phyloP scores from a whole-genome alignment of 2,329 filamentous ascomycete species.

The Scopulariopsis brevicaulis region DNA sequence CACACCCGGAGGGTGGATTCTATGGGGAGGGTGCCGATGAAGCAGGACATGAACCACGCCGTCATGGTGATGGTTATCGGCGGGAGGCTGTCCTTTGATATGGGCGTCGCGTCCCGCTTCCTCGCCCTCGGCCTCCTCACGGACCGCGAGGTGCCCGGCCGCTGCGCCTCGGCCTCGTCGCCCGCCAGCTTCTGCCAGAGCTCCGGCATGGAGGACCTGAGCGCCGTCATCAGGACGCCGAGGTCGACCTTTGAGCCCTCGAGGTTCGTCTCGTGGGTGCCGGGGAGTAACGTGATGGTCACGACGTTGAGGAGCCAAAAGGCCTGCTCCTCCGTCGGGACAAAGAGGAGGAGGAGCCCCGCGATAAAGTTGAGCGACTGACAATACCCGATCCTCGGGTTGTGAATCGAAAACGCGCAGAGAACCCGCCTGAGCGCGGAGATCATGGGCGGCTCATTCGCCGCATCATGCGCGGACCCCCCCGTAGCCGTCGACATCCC shows the following conservation, averaged over 20 bases:
- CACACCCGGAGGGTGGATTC: slow-evolving; percentile 87
- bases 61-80: slow-evolving; percentile 89
- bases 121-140: slow-evolving; percentile 15
- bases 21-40: slow-evolving; percentile 84
- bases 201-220: slow-evolving; percentile 70
- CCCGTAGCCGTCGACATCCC: slow-evolving; percentile 22
- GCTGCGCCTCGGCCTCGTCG: slow-evolving; percentile 36
- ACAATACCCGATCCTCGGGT: slow-evolving; percentile 86
- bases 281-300: slow-evolving; percentile 76
- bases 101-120: slow-evolving; percentile 24
- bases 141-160: slow-evolving; percentile 7
- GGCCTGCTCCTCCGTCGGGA: slow-evolving; percentile 76
- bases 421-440: slow-evolving; percentile 73
- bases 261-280: slow-evolving; percentile 81
- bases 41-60: slow-evolving; percentile 97
- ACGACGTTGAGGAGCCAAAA: slow-evolving; percentile 94
- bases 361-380: slow-evolving; percentile 94
- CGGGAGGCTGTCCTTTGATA: slow-evolving; percentile 49
- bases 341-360: slow-evolving; percentile 78
- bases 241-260: slow-evolving; percentile 91
- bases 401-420: slow-evolving; percentile 82
- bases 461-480: slow-evolving; percentile 13
- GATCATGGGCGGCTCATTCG: slow-evolving; percentile 60
- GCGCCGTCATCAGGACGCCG: slow-evolving; percentile 78
- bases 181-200: slow-evolving; percentile 84